Base-by-base conservation (phyloP, 2,329 filamentous ascomycete genomes). In the Fusarium floridanum region DNA sequence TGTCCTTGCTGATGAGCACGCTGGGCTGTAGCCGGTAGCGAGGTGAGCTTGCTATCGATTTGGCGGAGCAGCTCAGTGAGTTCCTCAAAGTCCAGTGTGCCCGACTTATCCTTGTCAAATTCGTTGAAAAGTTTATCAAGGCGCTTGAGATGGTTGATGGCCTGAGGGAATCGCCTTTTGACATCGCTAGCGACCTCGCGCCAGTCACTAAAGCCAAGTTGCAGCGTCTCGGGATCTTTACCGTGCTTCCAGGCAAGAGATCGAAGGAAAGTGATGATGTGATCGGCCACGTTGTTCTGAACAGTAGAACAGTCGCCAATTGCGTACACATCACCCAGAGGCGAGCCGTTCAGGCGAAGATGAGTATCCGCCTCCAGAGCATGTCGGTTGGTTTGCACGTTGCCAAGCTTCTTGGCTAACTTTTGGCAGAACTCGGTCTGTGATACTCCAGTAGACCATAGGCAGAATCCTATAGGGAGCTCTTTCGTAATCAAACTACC, bases 301-400 rank as follows among this genome's bases (percentile, higher is more conserved):
- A 99, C 96, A 0, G 97, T 99, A 8, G 94, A 89, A 85, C 97
- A 98, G 84, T 99, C 97, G 16, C 97, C 97, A 72, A 99, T 95
- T 57, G 95, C 95, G 80, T 99, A 99, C 24, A 99, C 95, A 71
- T 98, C 96, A 41, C 97, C 97, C 0, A 98, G 85, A 0, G 97
- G 97, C 0, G 97, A 91, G 63, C 97, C 97, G 69, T 93, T 94
- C 0, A 99, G 86, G 45, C 97, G 94, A 10, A 98, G 91, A 81
- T 99, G 96, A 1, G 94, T 92, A 81, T 99, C 97, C 0, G 97
- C 99, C 82, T 98, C 97, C 10, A 99, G 89, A 3, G 97, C 97
- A 81, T 97, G 95, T 43, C 89, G 91, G 84, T 99, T 99, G 73
- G 91, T 95, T 82, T 99, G 97, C 16, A 86, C 84, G 6, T 92